A percentile compares a stretch with the other conserved stretches of the same genome.
These are phyloP conservation scores for Trichosporon asahii DNA, from an alignment of 1,284 basidiomycete genomes.

Conservation along the genomic window DNA sequence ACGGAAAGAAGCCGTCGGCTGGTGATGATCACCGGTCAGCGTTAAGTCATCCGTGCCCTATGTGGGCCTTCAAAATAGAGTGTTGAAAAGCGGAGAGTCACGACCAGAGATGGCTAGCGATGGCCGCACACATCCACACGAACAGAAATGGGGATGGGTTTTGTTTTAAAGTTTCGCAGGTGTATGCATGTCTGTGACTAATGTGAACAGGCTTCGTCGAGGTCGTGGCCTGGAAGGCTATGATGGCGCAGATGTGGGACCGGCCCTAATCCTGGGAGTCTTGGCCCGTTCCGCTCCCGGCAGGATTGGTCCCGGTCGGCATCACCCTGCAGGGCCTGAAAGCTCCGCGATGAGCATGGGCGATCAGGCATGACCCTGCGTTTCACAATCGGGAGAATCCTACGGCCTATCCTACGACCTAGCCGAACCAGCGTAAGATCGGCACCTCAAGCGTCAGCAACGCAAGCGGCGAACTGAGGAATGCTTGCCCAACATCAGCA, in stretches of 20 bases:
- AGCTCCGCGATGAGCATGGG: not conserved
- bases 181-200: not conserved
- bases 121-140: not conserved
- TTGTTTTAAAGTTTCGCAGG: not conserved
- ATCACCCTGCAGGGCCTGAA: not conserved
- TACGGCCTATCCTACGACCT: no score
- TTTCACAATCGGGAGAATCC: not conserved
- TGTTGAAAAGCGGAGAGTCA: not conserved
- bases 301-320: not conserved
- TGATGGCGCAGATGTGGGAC: not conserved
- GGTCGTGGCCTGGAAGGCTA: not conserved
- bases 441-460: no score
- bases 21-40: not conserved
- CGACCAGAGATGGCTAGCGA: not conserved
- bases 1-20: not conserved
- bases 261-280: no score
- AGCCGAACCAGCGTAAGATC: not conserved
- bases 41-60: no score
- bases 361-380: not conserved
- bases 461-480: not conserved
- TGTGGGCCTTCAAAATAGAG: no score
- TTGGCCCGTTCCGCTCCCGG: conserved; percentile 1
- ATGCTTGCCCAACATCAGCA: not conserved
- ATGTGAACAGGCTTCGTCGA: not conserved
- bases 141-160: not conserved